Percentiles rank a stretch among this genome's conserved stretches.
Conservation (phyloP, 345 rosid species). For the Excoecaria agallocha region DNA sequence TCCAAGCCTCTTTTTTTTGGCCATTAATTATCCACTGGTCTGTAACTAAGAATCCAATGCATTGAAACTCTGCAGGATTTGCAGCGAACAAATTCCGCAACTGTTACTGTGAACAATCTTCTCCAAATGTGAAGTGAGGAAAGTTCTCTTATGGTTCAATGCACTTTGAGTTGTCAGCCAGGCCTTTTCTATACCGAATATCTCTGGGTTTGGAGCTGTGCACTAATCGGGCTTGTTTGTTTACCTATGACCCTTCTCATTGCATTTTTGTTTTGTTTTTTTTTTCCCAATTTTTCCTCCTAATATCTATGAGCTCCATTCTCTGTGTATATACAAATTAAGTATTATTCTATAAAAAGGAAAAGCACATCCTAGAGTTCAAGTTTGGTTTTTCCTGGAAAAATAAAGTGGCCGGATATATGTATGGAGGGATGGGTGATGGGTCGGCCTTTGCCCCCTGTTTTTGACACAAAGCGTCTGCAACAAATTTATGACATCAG, state of each 20-base stretch:
- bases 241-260: constrained; percentile 15
- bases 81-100: constrained; percentile 89
- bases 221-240: constrained; percentile 19
- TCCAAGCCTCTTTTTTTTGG: not conserved
- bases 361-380: constrained; percentile 28
- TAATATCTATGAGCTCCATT: constrained; percentile 27
- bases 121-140: constrained; percentile 71
- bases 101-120: constrained; percentile 93
- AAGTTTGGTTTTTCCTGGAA: constrained; percentile 24
- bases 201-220: constrained; percentile 28
- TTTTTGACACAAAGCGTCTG: not conserved
- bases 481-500: not conserved
- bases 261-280: constrained; percentile 15
- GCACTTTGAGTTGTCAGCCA: not conserved
- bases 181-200: constrained; percentile 10
- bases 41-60: constrained; percentile 4
- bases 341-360: constrained; percentile 19
- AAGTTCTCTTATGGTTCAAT: not conserved
- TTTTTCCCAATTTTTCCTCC: constrained; percentile 10
- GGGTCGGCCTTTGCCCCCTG: constrained; percentile 10
- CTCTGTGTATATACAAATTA: constrained; percentile 38
- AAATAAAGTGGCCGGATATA: constrained; percentile 26
- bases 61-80: constrained; percentile 65
- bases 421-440: constrained; percentile 9
- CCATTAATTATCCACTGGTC: not conserved